Conservation (phyloP, 176 grass and related monocot genomes). For the Aegilops speltoides region DNA sequence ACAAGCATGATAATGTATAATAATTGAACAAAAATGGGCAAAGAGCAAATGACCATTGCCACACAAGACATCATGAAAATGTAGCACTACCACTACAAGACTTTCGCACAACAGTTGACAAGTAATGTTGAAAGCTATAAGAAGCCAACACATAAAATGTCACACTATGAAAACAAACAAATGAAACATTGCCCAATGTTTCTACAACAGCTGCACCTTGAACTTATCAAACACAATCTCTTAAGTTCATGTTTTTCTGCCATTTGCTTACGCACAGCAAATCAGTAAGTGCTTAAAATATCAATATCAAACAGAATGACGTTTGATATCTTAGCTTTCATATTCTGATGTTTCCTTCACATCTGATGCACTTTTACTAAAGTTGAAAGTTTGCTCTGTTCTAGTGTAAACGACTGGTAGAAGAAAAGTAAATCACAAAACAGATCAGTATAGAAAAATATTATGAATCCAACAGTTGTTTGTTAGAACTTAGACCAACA, state of each 20-base stretch:
- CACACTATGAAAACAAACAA: background rate
- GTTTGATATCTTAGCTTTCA: background rate
- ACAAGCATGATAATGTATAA: too few species aligned
- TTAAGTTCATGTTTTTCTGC: background rate
- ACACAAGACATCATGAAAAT: constrained; percentile 5
- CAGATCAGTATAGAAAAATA: background rate
- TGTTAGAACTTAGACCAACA: background rate
- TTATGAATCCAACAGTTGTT: background rate
- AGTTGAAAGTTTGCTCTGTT: background rate
- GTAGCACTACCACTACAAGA: background rate
- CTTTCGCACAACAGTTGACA: background rate
- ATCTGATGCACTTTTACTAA: background rate
- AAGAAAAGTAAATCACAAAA: background rate
- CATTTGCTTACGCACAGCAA: background rate
- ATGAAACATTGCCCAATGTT: background rate
- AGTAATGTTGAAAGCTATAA: background rate
- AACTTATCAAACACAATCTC: background rate
- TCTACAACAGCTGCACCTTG: background rate
- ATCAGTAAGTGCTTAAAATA: constrained; percentile 4
- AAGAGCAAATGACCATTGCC: background rate
- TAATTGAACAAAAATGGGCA: background rate
- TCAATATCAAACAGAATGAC: constrained; percentile 5
- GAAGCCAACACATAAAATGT: constrained; percentile 10
- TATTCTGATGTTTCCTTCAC: background rate
- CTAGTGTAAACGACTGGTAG: background rate